Conservation (phyloP, 1,284 basidiomycete genomes). For the Inonotus hispidus region DNA sequence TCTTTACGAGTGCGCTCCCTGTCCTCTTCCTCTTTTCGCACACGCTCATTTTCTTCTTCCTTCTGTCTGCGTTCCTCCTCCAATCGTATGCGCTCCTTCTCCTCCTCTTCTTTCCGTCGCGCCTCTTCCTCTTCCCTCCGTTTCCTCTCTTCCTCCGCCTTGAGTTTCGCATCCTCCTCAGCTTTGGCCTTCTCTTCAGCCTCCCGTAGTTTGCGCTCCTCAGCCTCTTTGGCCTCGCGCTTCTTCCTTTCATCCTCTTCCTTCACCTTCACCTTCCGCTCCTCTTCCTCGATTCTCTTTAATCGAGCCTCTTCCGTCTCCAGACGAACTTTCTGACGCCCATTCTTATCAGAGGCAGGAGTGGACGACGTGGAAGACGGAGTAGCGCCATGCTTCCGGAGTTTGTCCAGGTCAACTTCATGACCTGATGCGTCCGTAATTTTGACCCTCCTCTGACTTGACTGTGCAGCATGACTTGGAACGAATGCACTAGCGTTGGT, state of each 20-base stretch:
- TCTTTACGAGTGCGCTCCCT: conserved; percentile 21
- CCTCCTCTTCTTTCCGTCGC: conserved; percentile 27
- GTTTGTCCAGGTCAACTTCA: conserved; percentile 50
- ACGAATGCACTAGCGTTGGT: conserved; percentile 60
- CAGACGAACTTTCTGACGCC: conserved; percentile 33
- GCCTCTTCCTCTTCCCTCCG: conserved; percentile 22
- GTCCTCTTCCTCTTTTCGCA: conserved; percentile 23
- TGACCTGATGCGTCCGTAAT: conserved; percentile 49
- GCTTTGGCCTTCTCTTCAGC: conserved; percentile 22
- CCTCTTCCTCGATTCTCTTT: conserved; percentile 23
- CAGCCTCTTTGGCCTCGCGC: conserved; percentile 28
- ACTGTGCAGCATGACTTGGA: conserved; percentile 31
- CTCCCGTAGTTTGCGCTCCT: conserved; percentile 27
- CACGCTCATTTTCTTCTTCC: conserved; percentile 27
- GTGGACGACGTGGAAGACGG: conserved; percentile 28
- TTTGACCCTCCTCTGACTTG: conserved; percentile 35
- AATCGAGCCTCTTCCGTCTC: conserved; percentile 38
- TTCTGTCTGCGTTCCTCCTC: conserved; percentile 32
- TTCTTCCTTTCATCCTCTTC: conserved; percentile 23
- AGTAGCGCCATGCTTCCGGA: conserved; percentile 43
- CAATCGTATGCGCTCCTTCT: conserved; percentile 26
- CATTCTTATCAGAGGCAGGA: conserved; percentile 33
- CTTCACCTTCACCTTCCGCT: conserved; percentile 22
- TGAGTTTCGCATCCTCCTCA: conserved; percentile 28
- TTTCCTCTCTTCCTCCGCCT: conserved; percentile 24